These are phyloP conservation scores for Handroanthus guayacan DNA, from an alignment of 257 asterid genomes.

Conservation along the genomic window DNA sequence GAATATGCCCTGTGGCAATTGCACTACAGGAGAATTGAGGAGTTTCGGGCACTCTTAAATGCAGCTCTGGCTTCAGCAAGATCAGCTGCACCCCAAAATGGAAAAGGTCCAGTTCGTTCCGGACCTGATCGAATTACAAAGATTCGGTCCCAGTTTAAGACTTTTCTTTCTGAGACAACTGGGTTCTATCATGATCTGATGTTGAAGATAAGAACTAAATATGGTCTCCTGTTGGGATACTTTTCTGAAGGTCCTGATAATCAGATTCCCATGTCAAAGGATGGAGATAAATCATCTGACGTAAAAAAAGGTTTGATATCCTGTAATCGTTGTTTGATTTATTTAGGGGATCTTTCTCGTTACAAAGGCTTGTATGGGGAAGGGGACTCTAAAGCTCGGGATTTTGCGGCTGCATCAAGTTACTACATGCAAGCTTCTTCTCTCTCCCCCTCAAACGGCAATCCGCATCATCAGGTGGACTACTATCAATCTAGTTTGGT, in stretches of 20 bases:
- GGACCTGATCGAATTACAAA: conserved; percentile 71
- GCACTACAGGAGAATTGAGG: conserved; percentile 87
- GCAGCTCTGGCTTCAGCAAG: conserved; percentile 66
- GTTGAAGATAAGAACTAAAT: conserved; percentile 75
- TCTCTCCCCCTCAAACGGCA: conserved; percentile 81
- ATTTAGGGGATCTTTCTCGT: conserved; percentile 92
- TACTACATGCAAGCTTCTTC: conserved; percentile 82
- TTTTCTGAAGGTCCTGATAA: conserved; percentile 59
- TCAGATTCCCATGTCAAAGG: conserved; percentile 57
- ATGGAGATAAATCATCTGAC: conserved; percentile 61
- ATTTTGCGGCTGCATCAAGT: conserved; percentile 78
- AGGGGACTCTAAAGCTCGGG: conserved; percentile 79
- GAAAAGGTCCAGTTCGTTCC: conserved; percentile 59
- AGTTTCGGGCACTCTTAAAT: conserved; percentile 69
- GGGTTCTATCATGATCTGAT: conserved; percentile 89
- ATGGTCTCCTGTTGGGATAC: conserved; percentile 69
- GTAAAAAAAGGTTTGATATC: conserved; percentile 72
- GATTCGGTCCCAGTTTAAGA: conserved; percentile 80
- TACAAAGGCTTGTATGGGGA: conserved; percentile 87
- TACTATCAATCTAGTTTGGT: neutral
- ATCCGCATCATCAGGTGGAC: conserved; percentile 86
- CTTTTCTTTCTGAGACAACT: conserved; percentile 84
- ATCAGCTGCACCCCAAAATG: conserved; percentile 65
- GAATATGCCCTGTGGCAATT: conserved; percentile 89
- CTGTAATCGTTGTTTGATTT: conserved; percentile 84